Conservation (phyloP, 148 eudicot species). For the Polygonum maritimum region DNA sequence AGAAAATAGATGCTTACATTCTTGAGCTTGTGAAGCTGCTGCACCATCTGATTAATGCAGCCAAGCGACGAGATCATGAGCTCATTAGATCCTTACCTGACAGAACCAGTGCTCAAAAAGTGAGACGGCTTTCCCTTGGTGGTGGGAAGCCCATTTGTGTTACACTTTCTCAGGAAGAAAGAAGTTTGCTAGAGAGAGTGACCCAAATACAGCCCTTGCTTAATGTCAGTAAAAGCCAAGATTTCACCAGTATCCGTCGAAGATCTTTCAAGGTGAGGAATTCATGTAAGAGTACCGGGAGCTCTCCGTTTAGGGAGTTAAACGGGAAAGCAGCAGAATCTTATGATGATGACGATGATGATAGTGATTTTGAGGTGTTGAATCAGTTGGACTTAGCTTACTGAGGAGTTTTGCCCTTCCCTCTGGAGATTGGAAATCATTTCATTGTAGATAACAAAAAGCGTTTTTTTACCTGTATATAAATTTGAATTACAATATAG, state of each 20-base stretch:
- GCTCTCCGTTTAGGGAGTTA: conserved; percentile 39
- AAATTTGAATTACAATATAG: not conserved
- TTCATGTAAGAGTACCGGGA: conserved; percentile 58
- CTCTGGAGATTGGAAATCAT: not conserved
- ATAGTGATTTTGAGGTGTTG: conserved; percentile 36
- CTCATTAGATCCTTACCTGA: conserved; percentile 9
- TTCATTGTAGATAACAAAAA: not conserved
- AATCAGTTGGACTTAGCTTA: conserved; percentile 49
- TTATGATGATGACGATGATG: not conserved
- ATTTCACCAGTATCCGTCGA: conserved; percentile 29
- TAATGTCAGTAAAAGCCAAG: conserved; percentile 86
- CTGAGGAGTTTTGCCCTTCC: conserved; percentile 12
- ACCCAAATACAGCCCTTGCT: conserved; percentile 35
- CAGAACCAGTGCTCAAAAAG: conserved; percentile 6
- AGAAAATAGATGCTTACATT: conserved; percentile 49
- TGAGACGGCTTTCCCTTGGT: conserved; percentile 15
- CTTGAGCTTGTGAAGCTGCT: conserved; percentile 63
- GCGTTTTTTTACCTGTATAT: not conserved
- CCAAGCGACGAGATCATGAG: conserved; percentile 50
- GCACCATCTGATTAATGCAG: conserved; percentile 53
- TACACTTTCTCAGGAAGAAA: conserved; percentile 61
- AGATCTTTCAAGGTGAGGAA: conserved; percentile 31
- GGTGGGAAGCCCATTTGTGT: conserved; percentile 14
- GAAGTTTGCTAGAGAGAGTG: conserved; percentile 45
- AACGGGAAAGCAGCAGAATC: conserved; percentile 1